A percentile compares a stretch with the other conserved stretches of the same genome.
These are phyloP conservation scores for Coniochaeta sp. DNA, from an alignment of 2,329 filamentous ascomycete species.

Conservation along the genomic window DNA sequence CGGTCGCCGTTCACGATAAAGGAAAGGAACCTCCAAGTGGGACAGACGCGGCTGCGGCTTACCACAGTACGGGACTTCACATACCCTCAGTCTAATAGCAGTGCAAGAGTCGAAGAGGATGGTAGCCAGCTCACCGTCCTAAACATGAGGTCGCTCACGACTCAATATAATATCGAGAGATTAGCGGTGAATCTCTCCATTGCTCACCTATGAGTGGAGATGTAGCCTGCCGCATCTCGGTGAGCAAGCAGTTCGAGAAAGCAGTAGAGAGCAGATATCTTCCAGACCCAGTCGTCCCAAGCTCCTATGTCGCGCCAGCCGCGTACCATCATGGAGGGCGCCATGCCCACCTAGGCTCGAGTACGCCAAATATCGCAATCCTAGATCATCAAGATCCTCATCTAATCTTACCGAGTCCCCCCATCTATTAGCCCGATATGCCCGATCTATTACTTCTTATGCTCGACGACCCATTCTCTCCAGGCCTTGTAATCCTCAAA, in stretches of 20 bases:
- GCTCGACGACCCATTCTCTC: conserved; percentile 60
- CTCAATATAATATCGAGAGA: too few relatives aligned
- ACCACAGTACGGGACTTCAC: neutral
- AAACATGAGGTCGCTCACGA: too few relatives aligned
- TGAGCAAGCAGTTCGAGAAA: neutral
- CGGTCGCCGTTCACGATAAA: neutral
- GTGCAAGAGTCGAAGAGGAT: neutral
- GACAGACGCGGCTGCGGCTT: neutral
- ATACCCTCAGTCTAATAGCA: neutral
- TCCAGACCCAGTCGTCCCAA: neutral
- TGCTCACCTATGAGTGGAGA: neutral
- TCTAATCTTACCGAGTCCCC: neutral
- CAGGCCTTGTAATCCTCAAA: conserved; percentile 74
- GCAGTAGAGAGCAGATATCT: neutral
- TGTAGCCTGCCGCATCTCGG: too few relatives aligned
- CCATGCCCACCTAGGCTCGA: neutral
- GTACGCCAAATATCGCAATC: neutral
- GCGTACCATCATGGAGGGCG: neutral
- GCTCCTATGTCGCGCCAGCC: neutral
- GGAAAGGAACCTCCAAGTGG: neutral
- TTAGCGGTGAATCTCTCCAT: neutral
- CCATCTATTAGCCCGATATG: conserved; percentile 3
- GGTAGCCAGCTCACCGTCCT: too few relatives aligned
- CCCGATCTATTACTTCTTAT: conserved; percentile 6
- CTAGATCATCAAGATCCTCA: neutral